Base-by-base conservation (phyloP, 176 grass and related monocot species). In the Oryza rufipogon region DNA sequence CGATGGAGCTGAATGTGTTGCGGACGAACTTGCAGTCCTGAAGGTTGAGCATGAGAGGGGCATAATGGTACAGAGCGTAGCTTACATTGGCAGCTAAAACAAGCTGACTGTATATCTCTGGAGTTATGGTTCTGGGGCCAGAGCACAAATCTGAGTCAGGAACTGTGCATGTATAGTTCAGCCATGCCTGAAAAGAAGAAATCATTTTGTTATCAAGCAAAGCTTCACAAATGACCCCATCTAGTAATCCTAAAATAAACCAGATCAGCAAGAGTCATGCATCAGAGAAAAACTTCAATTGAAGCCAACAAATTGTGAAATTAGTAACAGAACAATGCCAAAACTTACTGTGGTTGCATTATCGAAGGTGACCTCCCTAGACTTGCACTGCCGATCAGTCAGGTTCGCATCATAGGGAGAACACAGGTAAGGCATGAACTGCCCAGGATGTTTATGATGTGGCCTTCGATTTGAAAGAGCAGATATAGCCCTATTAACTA, bases 21-120 rank as follows among this genome's bases (percentile, higher is more conserved):
- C 91, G 91, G 13, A 98, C 96, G 7, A 98, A 98, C 84, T 92
- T 93, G 96, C 96, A 95, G 80, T 98, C 89, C 84, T 95, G 93
- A 54, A 98, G 86, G 39, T 87, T 95, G 46, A 96, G 93, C 51
- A 98, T 83, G 6, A 95, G 71, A 0, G 96, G 96, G 2, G 87
- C 86, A 14, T 95, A 95, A 34, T 94, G 89, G 78, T 90, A 91
- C 45, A 95, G 89, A 2, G 96, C 96, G 13, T 98, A 98, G 89
- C 93, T 94, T 38, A 85, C 93, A 26, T 95, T 95, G 33, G 89
- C 93, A 6, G 91, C 91, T 28, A 87, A 41, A 20, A 86, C 87
- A 5, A 98, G 81, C 79, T 95, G 93, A 26, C 77, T 13, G 20
- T 90, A 95, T 34, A 91, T 83, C 32, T 89, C 88, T 0, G 81